Base-by-base conservation (phyloP, 352 stramenopile species). In the Phytophthora citricola region DNA sequence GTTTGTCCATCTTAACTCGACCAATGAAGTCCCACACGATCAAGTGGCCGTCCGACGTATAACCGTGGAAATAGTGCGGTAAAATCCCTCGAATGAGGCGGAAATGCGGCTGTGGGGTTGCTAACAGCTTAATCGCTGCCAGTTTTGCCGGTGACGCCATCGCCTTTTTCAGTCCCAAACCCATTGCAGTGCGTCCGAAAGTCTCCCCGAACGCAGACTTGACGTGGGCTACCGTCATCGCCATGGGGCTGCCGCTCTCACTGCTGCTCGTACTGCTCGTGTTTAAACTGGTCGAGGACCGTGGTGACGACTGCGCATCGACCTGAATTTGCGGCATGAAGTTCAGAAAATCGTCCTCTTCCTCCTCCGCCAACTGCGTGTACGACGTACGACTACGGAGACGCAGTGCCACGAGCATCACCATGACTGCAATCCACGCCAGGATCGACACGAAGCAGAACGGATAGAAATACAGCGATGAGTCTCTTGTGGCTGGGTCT, bases 1-100 rank as follows among this genome's bases (percentile, higher is more conserved):
- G 57, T 54, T 83, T 83, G 46, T 92, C 83, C 81, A 91, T 85
- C 49, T 94, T 91, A 63, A 92, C 84, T 45, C 89, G 81, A 2
- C 86, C 86, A 12, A 94, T 40, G 29, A 92, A 92, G 38, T 94
- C 86, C 83, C 83, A 94, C 34, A 92, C 76, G 10, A 94, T 70
- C 8, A 91, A 78, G 56, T 92, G 64, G 7, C 86, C 86, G 12
- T 85, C 68, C 1, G 78, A 76, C 3, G 81, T 91, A 65, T 89
- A 94, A 26, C 86, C 86, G 43, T 94, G 86, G 26, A 85, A 92
- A 27, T 87, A 92, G 38, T 94, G 86, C 5, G 86, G 86, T 17
- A 94, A 38, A 47, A 94, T 87, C 45, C 63, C 74, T 22, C 83
- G 83, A 31, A 94, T 90, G 47, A 78, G 78, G 20, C 82, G 82